These are phyloP conservation scores for Cystofilobasidium capitatum DNA, from an alignment of 768 basidiomycete genomes.

Conservation along the genomic window DNA sequence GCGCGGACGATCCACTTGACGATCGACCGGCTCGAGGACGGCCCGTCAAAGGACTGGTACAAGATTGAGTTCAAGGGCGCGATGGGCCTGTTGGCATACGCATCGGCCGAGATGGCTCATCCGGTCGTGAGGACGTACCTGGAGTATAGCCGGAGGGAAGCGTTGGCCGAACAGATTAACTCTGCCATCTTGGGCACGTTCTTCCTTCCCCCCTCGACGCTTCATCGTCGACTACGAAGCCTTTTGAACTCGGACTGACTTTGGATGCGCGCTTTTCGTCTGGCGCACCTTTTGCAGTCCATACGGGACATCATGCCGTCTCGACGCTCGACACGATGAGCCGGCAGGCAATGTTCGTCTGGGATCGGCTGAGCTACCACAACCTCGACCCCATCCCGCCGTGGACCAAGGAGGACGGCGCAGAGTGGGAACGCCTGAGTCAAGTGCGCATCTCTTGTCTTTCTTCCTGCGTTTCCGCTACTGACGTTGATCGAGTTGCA, in stretches of 20 bases:
- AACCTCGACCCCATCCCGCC: constrained; percentile 18
- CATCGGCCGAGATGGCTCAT: constrained; percentile 39
- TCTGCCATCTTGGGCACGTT: constrained; percentile 70
- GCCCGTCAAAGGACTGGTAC: constrained; percentile 54
- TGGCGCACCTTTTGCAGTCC: neutral
- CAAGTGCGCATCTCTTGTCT: neutral
- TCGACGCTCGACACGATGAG: constrained; percentile 7
- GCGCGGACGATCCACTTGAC: constrained; percentile 57
- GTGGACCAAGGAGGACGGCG: constrained; percentile 16
- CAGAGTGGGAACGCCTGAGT: constrained; percentile 18
- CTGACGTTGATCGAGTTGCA: neutral
- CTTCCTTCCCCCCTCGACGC: neutral
- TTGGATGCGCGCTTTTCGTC: no score
- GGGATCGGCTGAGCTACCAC: constrained; percentile 16
- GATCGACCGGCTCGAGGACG: constrained; percentile 49
- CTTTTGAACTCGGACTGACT: no score
- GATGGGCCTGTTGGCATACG: constrained; percentile 69
- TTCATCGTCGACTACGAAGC: no score
- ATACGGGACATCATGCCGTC: neutral
- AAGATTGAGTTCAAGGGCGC: constrained; percentile 59
- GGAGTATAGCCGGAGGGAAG: constrained; percentile 62
- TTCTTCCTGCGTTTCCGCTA: no score
- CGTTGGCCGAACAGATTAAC: constrained; percentile 79
- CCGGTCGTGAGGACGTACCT: constrained; percentile 72
- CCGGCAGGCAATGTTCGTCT: constrained; percentile 12